Conservation (phyloP, 768 basidiomycete species). For the Cystobasidiopsis lactophilus region DNA sequence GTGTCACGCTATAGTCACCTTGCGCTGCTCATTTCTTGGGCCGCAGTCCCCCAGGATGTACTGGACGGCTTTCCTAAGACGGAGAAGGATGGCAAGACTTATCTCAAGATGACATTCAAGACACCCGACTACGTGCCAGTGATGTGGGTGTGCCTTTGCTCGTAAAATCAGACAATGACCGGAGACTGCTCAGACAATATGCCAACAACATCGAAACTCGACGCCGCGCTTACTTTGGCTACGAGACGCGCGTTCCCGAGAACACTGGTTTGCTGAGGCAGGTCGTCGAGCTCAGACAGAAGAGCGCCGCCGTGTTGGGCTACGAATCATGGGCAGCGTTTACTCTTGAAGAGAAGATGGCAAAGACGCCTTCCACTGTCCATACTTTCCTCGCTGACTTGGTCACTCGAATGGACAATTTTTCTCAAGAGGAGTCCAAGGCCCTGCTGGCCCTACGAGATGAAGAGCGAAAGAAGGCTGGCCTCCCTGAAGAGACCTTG, state of each 20-base stretch:
- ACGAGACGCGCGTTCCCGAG: constrained; percentile 43
- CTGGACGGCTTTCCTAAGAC: constrained; percentile 52
- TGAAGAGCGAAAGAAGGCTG: constrained; percentile 42
- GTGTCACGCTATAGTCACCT: constrained; percentile 20
- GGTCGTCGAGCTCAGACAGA: constrained; percentile 45
- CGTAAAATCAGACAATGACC: no score
- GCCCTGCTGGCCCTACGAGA: constrained; percentile 50
- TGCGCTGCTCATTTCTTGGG: no score
- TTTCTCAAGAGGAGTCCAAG: constrained; percentile 44
- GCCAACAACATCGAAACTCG: constrained; percentile 39
- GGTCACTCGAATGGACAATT: constrained; percentile 45
- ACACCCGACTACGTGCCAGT: constrained; percentile 62
- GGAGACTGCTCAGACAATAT: neutral
- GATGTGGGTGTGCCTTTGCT: constrained; percentile 27
- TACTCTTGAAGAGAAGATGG: constrained; percentile 37
- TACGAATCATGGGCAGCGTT: constrained; percentile 71
- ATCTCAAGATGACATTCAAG: constrained; percentile 57
- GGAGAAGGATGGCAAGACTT: constrained; percentile 30
- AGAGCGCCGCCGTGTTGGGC: constrained; percentile 43
- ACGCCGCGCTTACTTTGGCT: constrained; percentile 39
- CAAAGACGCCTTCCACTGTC: constrained; percentile 41
- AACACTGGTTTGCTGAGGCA: constrained; percentile 51
- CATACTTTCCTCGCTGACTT: constrained; percentile 53
- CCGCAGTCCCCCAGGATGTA: constrained; percentile 59
- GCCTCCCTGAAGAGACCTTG: constrained; percentile 45